Conservation (phyloP, 1,139 yeast species). For the Pichia sp. region DNA sequence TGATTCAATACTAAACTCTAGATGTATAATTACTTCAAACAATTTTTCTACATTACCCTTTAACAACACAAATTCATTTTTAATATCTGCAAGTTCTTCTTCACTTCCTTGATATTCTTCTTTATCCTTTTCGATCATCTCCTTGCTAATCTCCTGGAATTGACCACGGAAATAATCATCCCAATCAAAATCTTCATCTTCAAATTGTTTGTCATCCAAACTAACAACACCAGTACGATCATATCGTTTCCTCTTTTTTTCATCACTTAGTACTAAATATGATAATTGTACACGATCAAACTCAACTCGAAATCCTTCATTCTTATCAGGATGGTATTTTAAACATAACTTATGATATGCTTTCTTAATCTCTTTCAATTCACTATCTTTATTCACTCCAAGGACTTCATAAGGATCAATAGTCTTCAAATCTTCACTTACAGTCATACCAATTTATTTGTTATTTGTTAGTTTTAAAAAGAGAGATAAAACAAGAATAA, state of each 20-base stretch:
- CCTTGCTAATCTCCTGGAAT: constrained; percentile 58
- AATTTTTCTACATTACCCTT: constrained; percentile 66
- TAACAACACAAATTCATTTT: constrained; percentile 49
- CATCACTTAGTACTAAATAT: constrained; percentile 62
- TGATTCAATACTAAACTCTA: constrained; percentile 56
- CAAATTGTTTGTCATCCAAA: constrained; percentile 49
- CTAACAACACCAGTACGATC: constrained; percentile 62
- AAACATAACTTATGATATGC: constrained; percentile 70
- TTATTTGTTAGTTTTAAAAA: too few species aligned
- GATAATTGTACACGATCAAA: constrained; percentile 76
- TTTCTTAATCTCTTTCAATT: constrained; percentile 55
- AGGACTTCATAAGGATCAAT: constrained; percentile 58
- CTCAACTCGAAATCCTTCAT: constrained; percentile 30
- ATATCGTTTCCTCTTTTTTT: constrained; percentile 47
- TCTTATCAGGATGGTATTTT: constrained; percentile 74
- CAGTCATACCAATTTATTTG: too few species aligned
- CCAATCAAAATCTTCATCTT: constrained; percentile 46
- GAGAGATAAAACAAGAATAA: too few species aligned
- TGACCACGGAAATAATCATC: constrained; percentile 48
- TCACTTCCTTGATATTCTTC: constrained; percentile 54
- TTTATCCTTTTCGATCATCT: constrained; percentile 68
- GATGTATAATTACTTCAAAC: constrained; percentile 73
- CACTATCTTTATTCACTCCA: constrained; percentile 36
- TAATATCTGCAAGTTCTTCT: constrained; percentile 64
- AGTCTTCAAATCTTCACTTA: too few species aligned